Conservation (phyloP, 495 filamentous ascomycete genomes). For the Pseudevernia furfuracea region DNA sequence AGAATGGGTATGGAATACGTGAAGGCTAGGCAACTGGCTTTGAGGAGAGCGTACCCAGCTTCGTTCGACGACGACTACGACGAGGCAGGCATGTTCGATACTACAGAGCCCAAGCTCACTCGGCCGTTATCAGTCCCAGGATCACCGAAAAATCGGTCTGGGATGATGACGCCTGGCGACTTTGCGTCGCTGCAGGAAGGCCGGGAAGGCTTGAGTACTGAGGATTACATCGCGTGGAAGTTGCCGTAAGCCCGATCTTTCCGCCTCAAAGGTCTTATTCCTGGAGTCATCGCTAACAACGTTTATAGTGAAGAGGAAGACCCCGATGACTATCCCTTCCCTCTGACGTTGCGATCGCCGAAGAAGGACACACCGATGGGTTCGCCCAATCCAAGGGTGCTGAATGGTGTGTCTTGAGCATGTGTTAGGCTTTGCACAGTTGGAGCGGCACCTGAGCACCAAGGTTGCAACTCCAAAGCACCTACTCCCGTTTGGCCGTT, state of each 20-base stretch:
- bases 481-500: background rate
- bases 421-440: background rate
- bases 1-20: conserved; percentile 99
- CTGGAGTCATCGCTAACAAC: conserved; percentile 22
- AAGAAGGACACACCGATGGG: conserved; percentile 31
- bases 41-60: conserved; percentile 82
- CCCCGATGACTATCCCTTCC: conserved; percentile 87
- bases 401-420: conserved; percentile 24
- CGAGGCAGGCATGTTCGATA: conserved; percentile 75
- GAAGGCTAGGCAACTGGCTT: conserved; percentile 87
- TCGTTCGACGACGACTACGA: conserved; percentile 74
- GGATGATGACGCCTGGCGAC: conserved; percentile 98
- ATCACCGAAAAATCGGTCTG: conserved; percentile 79
- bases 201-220: conserved; percentile 84
- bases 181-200: conserved; percentile 95
- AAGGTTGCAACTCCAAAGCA: background rate
- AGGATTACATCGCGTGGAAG: conserved; percentile 98
- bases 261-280: background rate
- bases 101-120: conserved; percentile 85
- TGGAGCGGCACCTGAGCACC: too few species aligned
- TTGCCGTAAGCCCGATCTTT: conserved; percentile 65
- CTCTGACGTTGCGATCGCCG: conserved; percentile 62
- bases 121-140: conserved; percentile 89
- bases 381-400: conserved; percentile 18
- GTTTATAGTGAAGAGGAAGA: conserved; percentile 81